Base-by-base conservation (phyloP, 2,329 filamentous ascomycete species). In the Phialemonium atrogriseum region DNA sequence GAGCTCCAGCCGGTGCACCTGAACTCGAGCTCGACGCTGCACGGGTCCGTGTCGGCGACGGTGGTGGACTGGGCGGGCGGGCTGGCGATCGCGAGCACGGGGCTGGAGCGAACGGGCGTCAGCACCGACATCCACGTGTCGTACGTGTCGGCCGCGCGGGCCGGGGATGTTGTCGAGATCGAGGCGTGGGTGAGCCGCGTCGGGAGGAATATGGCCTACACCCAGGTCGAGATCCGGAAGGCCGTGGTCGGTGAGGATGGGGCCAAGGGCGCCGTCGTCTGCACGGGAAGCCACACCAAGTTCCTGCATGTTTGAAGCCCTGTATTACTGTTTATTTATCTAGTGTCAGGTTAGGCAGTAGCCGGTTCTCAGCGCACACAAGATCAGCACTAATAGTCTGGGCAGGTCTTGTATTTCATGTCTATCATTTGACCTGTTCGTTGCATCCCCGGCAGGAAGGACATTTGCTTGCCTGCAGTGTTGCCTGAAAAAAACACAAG, bases 31-130 rank as follows among this genome's bases (percentile, higher is more conserved):
- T 70, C 73, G 5, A 73, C 71, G 13, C 66, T 87, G 7, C 82
- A 87, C 56, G 82, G 82, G 41, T 76, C 77, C 29, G 80, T 83
- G 4, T 78, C 75, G 17, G 80, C 80, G 0, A 73, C 80, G 1
- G 66, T 87, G 13, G 68, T 84, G 27, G 82, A 87, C 59, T 84
- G 80, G 70, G 70, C 73, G 5, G 83, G 81, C 24, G 80, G 81
- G 19, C 66, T 86, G 56, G 79, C 80, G 14, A 80, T 87, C 44
- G 74, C 78, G 4, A 70, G 73, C 58, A 80, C 83, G 41, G 54
- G 77, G 36, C 56, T 66, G 16, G 63, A 68, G 18, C 70, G 67
- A 46, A 81, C 78, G 4, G 81, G 82, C 27, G 80, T 83, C 20
- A 81, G 76, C 41, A 68, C 79, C 21, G 82, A 87, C 52, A 85